Percentiles rank a stretch among this genome's conserved stretches.
phyloP scores from a whole-genome alignment of 768 basidiomycete genomes.

The Russula ochroleuca region DNA sequence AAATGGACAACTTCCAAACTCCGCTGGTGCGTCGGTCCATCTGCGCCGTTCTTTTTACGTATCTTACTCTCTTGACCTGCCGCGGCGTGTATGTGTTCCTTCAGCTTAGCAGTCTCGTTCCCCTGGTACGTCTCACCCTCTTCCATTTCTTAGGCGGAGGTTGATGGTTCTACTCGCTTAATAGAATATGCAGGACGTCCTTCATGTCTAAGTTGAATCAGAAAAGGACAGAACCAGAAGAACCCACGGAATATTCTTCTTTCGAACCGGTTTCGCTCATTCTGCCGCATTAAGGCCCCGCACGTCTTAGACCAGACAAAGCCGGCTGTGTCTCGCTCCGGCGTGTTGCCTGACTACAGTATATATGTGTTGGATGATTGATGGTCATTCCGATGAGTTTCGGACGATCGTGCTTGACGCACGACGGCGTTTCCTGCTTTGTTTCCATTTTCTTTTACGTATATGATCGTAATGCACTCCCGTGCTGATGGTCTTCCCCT shows the following conservation, averaged over 20 bases:
- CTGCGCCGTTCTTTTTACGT: constrained; percentile 7
- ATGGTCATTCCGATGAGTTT: neutral
- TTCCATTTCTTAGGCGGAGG: neutral
- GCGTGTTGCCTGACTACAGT: neutral
- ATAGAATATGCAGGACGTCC: constrained; percentile 18
- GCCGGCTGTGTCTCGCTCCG: neutral
- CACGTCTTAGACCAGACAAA: neutral
- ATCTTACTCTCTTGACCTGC: neutral
- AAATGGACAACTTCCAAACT: constrained; percentile 26
- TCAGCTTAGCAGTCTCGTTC: constrained; percentile 26
- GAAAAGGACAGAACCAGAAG: neutral
- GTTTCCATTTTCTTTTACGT: neutral
- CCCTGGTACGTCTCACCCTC: constrained; percentile 17
- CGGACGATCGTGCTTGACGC: constrained; percentile 3
- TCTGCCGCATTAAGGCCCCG: neutral
- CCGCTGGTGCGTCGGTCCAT: constrained; percentile 19
- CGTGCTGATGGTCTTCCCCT: neutral
- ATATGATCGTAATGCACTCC: neutral
- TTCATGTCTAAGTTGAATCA: constrained; percentile 9
- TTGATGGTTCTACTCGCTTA: neutral
- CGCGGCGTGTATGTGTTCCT: neutral
- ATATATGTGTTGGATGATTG: neutral
- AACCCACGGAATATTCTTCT: neutral
- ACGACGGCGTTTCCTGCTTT: neutral
- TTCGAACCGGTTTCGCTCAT: neutral